Percentiles rank a stretch among this genome's conserved stretches.
phyloP scores from a whole-genome alignment of 2,329 filamentous ascomycete genomes.

The Chaetomiaceae sp. region DNA sequence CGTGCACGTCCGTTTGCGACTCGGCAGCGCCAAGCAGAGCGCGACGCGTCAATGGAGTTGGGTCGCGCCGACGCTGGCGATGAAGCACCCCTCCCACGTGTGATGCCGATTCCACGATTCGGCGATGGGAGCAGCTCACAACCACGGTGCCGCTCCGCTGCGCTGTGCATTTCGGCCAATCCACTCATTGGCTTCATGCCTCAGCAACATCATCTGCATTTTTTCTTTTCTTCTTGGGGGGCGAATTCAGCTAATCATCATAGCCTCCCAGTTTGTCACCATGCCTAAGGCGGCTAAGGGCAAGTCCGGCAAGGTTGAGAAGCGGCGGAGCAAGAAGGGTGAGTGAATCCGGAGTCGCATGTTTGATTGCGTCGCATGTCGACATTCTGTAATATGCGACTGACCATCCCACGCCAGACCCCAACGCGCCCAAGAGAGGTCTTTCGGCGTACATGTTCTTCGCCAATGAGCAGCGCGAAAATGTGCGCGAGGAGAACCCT shows the following conservation, averaged over 20 bases:
- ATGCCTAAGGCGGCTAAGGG: conserved; percentile 58
- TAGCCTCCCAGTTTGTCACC: conserved; percentile 32
- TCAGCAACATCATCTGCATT: neutral
- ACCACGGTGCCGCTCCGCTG: neutral
- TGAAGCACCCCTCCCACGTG: neutral
- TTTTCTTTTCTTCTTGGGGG: too few species aligned
- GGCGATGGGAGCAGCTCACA: neutral
- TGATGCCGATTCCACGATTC: neutral
- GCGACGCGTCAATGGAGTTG: neutral
- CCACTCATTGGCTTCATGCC: neutral
- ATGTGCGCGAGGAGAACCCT: conserved; percentile 96
- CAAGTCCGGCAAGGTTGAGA: conserved; percentile 47
- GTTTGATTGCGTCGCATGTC: neutral
- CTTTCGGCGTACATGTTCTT: conserved; percentile 99
- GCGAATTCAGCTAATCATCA: conserved; percentile 29
- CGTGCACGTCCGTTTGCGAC: conserved; percentile 38
- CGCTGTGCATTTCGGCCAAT: too few species aligned
- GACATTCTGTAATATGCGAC: neutral
- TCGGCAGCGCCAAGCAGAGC: conserved; percentile 17
- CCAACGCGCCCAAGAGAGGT: conserved; percentile 98
- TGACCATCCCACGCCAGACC: conserved; percentile 52
- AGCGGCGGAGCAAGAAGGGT: conserved; percentile 57
- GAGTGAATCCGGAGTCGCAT: conserved; percentile 13
- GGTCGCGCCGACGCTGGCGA: neutral
- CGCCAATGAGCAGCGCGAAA: conserved; percentile 97